Conservation (phyloP, 495 filamentous ascomycete genomes). For the Hypoxylon intermedium region DNA sequence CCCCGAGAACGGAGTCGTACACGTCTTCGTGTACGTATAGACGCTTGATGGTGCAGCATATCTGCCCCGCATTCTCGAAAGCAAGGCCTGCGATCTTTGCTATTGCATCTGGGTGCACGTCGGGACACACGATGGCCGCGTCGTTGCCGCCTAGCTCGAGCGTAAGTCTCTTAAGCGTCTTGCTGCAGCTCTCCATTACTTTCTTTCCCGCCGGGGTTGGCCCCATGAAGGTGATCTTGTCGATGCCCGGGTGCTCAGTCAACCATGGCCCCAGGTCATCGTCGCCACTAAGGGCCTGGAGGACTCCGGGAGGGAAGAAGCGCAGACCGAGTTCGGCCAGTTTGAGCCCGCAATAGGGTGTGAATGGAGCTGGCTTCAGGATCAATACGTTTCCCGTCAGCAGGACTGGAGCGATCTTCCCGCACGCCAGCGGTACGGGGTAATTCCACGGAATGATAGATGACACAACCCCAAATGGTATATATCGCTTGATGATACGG, state of each 20-base stretch:
- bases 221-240: slow-evolving; percentile 68
- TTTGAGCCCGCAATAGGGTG: slow-evolving; percentile 67
- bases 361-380: slow-evolving; percentile 62
- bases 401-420: slow-evolving; percentile 56
- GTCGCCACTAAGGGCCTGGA: slow-evolving; percentile 65
- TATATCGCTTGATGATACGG: slow-evolving; percentile 47
- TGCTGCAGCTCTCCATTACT: slow-evolving; percentile 36
- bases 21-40: slow-evolving; percentile 67
- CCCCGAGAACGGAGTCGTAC: slow-evolving; percentile 58
- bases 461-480: slow-evolving; percentile 53
- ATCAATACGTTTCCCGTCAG: slow-evolving; percentile 61
- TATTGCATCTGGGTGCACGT: slow-evolving; percentile 62
- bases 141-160: slow-evolving; percentile 68
- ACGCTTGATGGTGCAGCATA: slow-evolving; percentile 65
- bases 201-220: slow-evolving; percentile 58
- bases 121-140: slow-evolving; percentile 62
- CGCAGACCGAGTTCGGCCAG: slow-evolving; percentile 60
- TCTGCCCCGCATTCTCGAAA: slow-evolving; percentile 60
- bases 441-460: slow-evolving; percentile 65
- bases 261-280: slow-evolving; percentile 61
- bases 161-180: slow-evolving; percentile 63
- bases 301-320: slow-evolving; percentile 64
- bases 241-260: slow-evolving; percentile 58
- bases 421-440: slow-evolving; percentile 50
- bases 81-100: slow-evolving; percentile 56